These are phyloP conservation scores for Dionaea muscipula DNA, from an alignment of 179 eudicot species.

Conservation along the genomic window DNA sequence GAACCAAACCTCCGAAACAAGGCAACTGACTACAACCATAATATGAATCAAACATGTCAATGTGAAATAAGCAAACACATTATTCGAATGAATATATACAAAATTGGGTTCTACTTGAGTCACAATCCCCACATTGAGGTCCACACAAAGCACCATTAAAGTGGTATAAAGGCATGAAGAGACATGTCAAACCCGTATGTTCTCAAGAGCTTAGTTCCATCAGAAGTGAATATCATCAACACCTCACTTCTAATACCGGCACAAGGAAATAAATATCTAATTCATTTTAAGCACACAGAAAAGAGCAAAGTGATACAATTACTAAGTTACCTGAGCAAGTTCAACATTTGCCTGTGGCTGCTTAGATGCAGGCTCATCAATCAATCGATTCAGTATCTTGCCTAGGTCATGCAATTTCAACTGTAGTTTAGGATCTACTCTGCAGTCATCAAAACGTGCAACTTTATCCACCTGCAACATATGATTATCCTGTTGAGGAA, in stretches of 20 bases:
- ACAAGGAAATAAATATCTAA: neutral
- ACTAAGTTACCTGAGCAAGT: slow-evolving; percentile 24
- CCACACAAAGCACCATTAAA: too few relatives aligned
- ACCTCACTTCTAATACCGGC: neutral
- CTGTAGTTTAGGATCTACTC: slow-evolving; percentile 15
- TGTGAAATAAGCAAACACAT: neutral
- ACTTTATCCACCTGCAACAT: slow-evolving; percentile 15
- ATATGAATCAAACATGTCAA: neutral
- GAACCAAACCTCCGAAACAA: neutral
- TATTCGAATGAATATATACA: neutral
- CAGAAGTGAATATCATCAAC: too few relatives aligned
- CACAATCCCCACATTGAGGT: too few relatives aligned
- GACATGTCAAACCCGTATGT: too few relatives aligned
- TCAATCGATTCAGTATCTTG: slow-evolving; percentile 30
- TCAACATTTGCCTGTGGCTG: slow-evolving; percentile 20
- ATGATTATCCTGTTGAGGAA: slow-evolving; percentile 11
- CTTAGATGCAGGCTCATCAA: slow-evolving; percentile 20
- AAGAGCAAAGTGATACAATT: neutral
- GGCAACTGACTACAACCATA: neutral
- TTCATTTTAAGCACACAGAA: neutral
- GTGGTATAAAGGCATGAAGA: too few relatives aligned
- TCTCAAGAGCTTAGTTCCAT: too few relatives aligned
- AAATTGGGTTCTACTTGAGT: too few relatives aligned
- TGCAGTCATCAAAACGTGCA: slow-evolving; percentile 11
- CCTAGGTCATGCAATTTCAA: slow-evolving; percentile 23